Evolutionary conservation across 2,329 filamentous ascomycete genomes (phyloP), one percentile per base, ranked within the genome.

Genomic region (Neurospora sp.): DNA sequence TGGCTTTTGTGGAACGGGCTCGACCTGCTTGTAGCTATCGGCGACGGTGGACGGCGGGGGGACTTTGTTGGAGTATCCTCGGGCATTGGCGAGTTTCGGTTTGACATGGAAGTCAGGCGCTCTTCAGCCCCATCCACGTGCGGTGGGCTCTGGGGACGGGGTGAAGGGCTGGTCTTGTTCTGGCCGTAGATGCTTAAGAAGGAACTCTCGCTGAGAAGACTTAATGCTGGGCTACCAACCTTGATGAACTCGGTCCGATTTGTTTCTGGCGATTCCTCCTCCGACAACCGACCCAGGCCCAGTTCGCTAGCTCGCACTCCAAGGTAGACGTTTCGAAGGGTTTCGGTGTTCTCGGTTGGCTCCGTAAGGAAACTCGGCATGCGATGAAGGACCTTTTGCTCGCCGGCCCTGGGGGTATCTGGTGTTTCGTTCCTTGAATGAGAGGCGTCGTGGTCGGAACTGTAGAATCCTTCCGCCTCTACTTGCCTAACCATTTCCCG

Each of bases 281-380:
- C 84, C 0, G 79, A 79, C 40, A 84, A 77, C 23, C 83, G 83
- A 1, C 85, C 82, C 36, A 89, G 76, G 71, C 83, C 87, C 33
- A 83, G 74, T 6, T 84, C 76, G 74, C 85, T 89, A 28, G 71
- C 79, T 40, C 80, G 81, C 8, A 79, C 80, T 37, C 83, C 83
- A 3, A 88, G 79, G 68, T 89, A 88, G 8, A 89, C 83, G 70
- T 84, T 88, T 67, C 88, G 83, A 67, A 90, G 78, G 70, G 88
- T 88, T 74, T 88, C 87, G 0, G 87, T 88, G 23, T 83, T 84
- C 71, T 86, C 85, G 74, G 82, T 88, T 38, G 79, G 81, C 19
- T 90, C 88, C 0, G 87, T 89, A 8, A 90, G 75, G 73, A 90
- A 90, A 70, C 88, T 90, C 1, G 88, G 88, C 87, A 90, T 88